Evolutionary conservation across 2,329 filamentous ascomycete genomes (phyloP).

Genomic region (Juglanconis oblonga): DNA sequence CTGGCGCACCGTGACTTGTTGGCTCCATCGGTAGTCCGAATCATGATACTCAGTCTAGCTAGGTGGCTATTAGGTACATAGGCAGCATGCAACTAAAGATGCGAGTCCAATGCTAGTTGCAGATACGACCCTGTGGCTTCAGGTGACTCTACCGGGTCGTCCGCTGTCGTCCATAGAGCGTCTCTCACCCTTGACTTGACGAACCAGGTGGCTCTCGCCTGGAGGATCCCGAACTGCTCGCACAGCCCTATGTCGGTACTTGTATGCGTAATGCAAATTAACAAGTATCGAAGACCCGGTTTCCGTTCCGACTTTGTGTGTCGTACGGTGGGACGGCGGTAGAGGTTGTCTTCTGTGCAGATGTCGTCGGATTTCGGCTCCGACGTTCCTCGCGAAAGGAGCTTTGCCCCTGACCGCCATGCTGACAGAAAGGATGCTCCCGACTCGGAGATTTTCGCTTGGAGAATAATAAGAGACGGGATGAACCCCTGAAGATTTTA

Average conservation of each 20-base stretch:
- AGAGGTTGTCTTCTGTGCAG: background rate
- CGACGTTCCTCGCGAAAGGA: too few relatives aligned
- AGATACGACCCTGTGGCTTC: background rate
- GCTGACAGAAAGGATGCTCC: background rate
- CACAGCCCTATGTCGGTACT: conserved; percentile 1
- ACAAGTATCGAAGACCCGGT: background rate
- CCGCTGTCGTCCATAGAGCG: background rate
- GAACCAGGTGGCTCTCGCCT: background rate
- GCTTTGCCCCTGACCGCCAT: too few relatives aligned
- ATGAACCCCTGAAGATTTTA: background rate
- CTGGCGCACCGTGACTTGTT: conserved; percentile 13
- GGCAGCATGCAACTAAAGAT: background rate
- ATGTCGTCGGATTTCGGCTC: background rate
- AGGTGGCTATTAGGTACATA: background rate
- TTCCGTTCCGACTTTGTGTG: background rate
- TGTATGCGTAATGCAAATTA: background rate
- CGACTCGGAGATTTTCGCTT: background rate
- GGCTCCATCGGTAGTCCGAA: conserved; percentile 2
- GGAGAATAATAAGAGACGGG: background rate
- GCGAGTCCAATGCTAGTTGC: background rate
- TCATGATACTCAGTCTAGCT: background rate
- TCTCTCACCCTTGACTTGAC: background rate
- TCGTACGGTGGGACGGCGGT: background rate
- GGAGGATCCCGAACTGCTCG: background rate
- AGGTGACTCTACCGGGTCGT: background rate